These are phyloP conservation scores for Theobroma cacao DNA, from an alignment of 345 rosid species.

Conservation along the genomic window DNA sequence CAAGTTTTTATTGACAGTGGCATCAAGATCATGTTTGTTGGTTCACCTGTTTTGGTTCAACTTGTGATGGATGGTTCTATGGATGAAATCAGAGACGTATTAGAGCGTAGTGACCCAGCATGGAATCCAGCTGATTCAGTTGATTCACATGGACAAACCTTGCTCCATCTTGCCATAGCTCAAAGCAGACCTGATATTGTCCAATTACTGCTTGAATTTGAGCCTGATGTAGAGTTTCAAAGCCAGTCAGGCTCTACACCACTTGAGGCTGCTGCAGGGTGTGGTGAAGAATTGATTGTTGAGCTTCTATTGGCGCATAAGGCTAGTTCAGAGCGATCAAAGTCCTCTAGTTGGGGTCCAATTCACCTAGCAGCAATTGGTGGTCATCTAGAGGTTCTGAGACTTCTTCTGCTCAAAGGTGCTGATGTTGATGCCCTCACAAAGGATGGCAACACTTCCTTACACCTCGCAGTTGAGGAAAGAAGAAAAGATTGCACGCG, in stretches of 20 bases:
- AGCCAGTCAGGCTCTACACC: constrained; percentile 41
- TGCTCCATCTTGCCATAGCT: constrained; percentile 55
- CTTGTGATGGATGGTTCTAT: constrained; percentile 47
- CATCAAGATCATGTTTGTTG: constrained; percentile 54
- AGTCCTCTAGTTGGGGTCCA: constrained; percentile 43
- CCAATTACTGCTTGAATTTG: constrained; percentile 57
- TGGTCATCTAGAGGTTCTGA: constrained; percentile 46
- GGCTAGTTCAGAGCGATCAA: constrained; percentile 46
- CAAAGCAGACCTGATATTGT: constrained; percentile 49
- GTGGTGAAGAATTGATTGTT: constrained; percentile 50
- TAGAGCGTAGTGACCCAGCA: constrained; percentile 46
- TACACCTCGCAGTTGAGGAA: constrained; percentile 51
- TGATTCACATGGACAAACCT: constrained; percentile 40
- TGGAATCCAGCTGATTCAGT: constrained; percentile 46
- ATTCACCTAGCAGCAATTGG: constrained; percentile 45
- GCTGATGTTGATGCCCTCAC: constrained; percentile 41
- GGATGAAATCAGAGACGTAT: constrained; percentile 59
- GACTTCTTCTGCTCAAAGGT: constrained; percentile 54
- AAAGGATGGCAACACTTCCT: constrained; percentile 47
- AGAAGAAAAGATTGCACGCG: constrained; percentile 44
- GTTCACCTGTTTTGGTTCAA: constrained; percentile 44
- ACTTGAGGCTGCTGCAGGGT: constrained; percentile 46
- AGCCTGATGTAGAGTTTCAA: constrained; percentile 39
- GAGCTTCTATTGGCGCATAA: constrained; percentile 54
- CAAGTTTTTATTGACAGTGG: constrained; percentile 64